These are phyloP conservation scores for Nematodospora valgi DNA, from an alignment of 805 yeast genomes.

Conservation along the genomic window DNA sequence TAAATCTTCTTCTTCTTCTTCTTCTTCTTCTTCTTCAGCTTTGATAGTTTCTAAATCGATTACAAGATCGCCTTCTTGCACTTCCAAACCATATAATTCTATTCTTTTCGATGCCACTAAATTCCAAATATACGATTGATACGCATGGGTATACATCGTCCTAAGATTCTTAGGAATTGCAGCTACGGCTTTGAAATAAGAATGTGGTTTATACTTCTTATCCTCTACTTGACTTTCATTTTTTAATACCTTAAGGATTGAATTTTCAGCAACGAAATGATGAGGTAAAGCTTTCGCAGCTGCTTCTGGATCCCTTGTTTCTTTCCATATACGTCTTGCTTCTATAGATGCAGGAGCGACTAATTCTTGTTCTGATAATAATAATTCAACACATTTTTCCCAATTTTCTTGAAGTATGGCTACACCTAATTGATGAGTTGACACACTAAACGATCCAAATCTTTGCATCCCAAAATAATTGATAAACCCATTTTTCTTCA, in stretches of 20 bases:
- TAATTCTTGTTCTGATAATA: conserved; percentile 81
- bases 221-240: conserved; percentile 44
- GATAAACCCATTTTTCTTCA: conserved; percentile 72
- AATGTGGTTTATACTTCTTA: conserved; percentile 42
- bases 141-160: conserved; percentile 95
- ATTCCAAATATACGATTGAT: conserved; percentile 96
- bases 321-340: conserved; percentile 80
- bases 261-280: conserved; percentile 79
- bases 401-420: conserved; percentile 69
- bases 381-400: conserved; percentile 73
- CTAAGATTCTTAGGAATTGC: conserved; percentile 88
- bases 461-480: conserved; percentile 98
- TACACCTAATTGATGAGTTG: conserved; percentile 85
- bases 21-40: conserved; percentile 3
- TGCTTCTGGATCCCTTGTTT: conserved; percentile 58
- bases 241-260: conserved; percentile 61
- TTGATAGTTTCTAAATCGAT: conserved; percentile 25
- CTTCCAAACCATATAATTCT: conserved; percentile 61
- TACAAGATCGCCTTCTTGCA: conserved; percentile 82
- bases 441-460: conserved; percentile 91
- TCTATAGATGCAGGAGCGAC: conserved; percentile 80
- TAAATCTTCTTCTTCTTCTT: conserved; percentile 38
- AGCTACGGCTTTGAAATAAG: conserved; percentile 79
- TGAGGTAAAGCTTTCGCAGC: conserved; percentile 82
- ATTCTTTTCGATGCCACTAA: conserved; percentile 75